These are phyloP conservation scores for Gillenia trifoliata DNA, from an alignment of 306 rosid species.

Conservation along the genomic window DNA sequence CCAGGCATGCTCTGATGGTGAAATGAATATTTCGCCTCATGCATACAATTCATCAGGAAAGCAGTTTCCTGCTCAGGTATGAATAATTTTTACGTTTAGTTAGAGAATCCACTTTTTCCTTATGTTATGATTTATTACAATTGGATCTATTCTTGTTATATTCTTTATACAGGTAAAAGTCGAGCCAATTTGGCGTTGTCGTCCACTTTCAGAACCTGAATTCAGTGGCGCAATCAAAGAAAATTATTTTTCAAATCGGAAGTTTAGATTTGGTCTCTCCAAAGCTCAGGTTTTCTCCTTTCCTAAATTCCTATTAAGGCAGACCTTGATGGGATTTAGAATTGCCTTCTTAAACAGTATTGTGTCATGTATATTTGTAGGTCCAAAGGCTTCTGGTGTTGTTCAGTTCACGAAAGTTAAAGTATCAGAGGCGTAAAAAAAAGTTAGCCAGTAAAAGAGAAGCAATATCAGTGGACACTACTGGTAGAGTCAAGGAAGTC, in stretches of 20 bases:
- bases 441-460: neutral
- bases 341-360: neutral
- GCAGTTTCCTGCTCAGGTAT: slow-evolving; percentile 66
- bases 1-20: slow-evolving; percentile 45
- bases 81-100: neutral
- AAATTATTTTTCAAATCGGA: slow-evolving; percentile 43
- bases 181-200: slow-evolving; percentile 42
- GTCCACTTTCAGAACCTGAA: slow-evolving; percentile 44
- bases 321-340: slow-evolving; percentile 4
- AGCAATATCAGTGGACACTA: neutral
- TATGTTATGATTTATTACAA: neutral
- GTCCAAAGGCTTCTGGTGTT: slow-evolving; percentile 38
- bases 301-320: slow-evolving; percentile 7
- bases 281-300: slow-evolving; percentile 49
- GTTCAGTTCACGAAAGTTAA: slow-evolving; percentile 35
- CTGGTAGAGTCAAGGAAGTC: neutral
- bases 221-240: slow-evolving; percentile 44
- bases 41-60: slow-evolving; percentile 37
- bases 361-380: slow-evolving; percentile 30
- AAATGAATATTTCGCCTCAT: slow-evolving; percentile 32
- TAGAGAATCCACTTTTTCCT: neutral
- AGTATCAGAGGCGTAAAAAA: slow-evolving; percentile 6
- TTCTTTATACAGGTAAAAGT: slow-evolving; percentile 42
- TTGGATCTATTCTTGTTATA: neutral
- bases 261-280: slow-evolving; percentile 62